A percentile compares a stretch with the other conserved stretches of the same genome.
Conservation (phyloP, 2,329 filamentous ascomycete species). For the Pyricularia sp. region DNA sequence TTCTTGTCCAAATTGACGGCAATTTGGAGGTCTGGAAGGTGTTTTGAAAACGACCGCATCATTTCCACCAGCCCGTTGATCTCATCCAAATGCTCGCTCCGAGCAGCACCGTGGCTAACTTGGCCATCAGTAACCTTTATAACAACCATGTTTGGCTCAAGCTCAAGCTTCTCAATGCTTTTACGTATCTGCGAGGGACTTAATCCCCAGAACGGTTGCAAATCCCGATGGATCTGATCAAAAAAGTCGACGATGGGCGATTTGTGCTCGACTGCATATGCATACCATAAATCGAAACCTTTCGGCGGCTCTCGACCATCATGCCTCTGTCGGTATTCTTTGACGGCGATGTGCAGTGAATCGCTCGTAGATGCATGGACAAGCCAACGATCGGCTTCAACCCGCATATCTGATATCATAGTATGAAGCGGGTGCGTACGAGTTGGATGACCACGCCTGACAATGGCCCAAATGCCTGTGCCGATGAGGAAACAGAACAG, state of each 20-base stretch:
- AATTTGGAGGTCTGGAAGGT: slow-evolving; percentile 71
- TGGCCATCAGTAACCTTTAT: slow-evolving; percentile 52
- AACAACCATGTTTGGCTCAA: slow-evolving; percentile 29
- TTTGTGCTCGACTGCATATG: slow-evolving; percentile 54
- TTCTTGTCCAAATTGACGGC: slow-evolving; percentile 72
- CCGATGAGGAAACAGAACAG: slow-evolving; percentile 23
- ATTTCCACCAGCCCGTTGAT: slow-evolving; percentile 44
- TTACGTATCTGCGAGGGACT: slow-evolving; percentile 54
- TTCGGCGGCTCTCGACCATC: slow-evolving; percentile 61
- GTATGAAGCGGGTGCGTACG: slow-evolving; percentile 32
- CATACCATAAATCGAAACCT: slow-evolving; percentile 75
- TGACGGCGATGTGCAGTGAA: slow-evolving; percentile 31
- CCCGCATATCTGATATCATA: slow-evolving; percentile 34
- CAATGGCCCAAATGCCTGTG: slow-evolving; percentile 22
- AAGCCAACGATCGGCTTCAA: slow-evolving; percentile 36
- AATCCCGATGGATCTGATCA: slow-evolving; percentile 60
- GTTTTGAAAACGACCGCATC: slow-evolving; percentile 56
- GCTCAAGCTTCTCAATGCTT: slow-evolving; percentile 29
- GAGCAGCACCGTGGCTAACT: slow-evolving; percentile 24
- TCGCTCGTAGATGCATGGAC: slow-evolving; percentile 31
- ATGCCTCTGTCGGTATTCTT: slow-evolving; percentile 37
- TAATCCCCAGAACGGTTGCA: slow-evolving; percentile 68
- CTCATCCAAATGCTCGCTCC: slow-evolving; percentile 15
- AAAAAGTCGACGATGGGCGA: slow-evolving; percentile 70
- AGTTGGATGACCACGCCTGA: slow-evolving; percentile 15